Base-by-base conservation (phyloP, 2,329 filamentous ascomycete species). In the Diplodia scrobiculata region DNA sequence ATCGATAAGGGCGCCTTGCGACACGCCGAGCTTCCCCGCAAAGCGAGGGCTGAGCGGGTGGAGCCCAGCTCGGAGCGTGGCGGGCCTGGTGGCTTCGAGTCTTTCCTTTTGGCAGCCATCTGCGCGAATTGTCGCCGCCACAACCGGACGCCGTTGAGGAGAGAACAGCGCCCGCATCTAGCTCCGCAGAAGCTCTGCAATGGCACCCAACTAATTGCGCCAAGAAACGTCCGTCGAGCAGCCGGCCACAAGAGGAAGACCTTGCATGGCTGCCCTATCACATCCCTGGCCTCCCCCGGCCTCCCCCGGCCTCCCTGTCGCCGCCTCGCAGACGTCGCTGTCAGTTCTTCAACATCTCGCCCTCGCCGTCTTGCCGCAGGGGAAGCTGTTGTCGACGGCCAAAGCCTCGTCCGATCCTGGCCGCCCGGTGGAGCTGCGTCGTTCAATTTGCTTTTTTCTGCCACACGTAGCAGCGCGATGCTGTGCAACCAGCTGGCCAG, bases 391-490 rank as follows among this genome's bases (percentile, higher is more conserved):
- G 63, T 27, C 17, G 34, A 50, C 36, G 45, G 52, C 38, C 14
- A 32, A 5, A 19, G 41, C 6, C 7, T 25, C 58, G 34, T 58
- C 41, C 38, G 63, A 41, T 51, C 32, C 41, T 47, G 19, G 19
- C 41, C 58, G n/a, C 62, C n/a, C 11, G 48, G 36, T 47, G n/a
- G 52, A 58, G 53, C 52, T 55, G 51, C 48, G 63, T 17, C 14
- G 29, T 41, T n/a, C 51, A 53, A 27, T 55, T 65, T 58, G 63
- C 63, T 58, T 65, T 64, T 65, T 65, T 51, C 52, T 65, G 63
- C 63, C 52, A 55, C 63, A 65, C 63, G 63, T 65, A 36, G 53
- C 63, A 65, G 52, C 45, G 52, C 19, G 51, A 58, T 29, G 63
- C 52, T 38, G 63, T 65, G 63, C 51, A 38, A 65, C 63, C 63